Evolutionary conservation across 164 flowering plant genomes (phyloP).

Genomic region (Tinospora cordifolia): DNA sequence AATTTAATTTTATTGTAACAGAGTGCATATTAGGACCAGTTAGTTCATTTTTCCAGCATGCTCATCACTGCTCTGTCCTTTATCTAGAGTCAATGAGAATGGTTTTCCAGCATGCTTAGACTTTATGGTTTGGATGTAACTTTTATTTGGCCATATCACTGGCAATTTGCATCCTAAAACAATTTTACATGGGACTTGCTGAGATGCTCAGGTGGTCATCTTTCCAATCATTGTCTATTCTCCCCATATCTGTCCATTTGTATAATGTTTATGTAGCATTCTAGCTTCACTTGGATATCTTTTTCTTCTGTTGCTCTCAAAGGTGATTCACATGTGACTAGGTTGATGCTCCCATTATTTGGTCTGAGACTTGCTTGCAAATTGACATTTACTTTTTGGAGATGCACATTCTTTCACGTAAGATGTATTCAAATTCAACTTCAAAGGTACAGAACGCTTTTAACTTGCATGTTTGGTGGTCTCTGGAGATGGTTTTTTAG

Average conservation of each 20-base stretch:
- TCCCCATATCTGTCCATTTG: too few relatives aligned
- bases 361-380: conserved; percentile 48
- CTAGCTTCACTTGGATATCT: background rate
- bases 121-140: too few relatives aligned
- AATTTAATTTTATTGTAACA: background rate
- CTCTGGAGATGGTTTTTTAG: background rate
- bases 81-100: too few relatives aligned
- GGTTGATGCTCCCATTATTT: conserved; percentile 60
- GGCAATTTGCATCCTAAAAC: too few relatives aligned
- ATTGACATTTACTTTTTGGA: conserved; percentile 38
- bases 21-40: background rate
- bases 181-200: too few relatives aligned
- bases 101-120: too few relatives aligned
- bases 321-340: conserved; percentile 21
- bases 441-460: conserved; percentile 36
- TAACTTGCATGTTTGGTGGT: background rate
- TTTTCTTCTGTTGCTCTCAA: conserved; percentile 5
- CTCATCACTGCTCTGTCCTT: too few relatives aligned
- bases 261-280: background rate
- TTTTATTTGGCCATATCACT: too few relatives aligned
- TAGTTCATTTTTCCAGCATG: background rate
- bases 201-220: too few relatives aligned
- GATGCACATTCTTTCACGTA: conserved; percentile 25
- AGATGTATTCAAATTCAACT: conserved; percentile 31
- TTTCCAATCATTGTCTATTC: too few relatives aligned